Conservation (phyloP, 1,284 basidiomycete species). For the Cerioporus squamosus region DNA sequence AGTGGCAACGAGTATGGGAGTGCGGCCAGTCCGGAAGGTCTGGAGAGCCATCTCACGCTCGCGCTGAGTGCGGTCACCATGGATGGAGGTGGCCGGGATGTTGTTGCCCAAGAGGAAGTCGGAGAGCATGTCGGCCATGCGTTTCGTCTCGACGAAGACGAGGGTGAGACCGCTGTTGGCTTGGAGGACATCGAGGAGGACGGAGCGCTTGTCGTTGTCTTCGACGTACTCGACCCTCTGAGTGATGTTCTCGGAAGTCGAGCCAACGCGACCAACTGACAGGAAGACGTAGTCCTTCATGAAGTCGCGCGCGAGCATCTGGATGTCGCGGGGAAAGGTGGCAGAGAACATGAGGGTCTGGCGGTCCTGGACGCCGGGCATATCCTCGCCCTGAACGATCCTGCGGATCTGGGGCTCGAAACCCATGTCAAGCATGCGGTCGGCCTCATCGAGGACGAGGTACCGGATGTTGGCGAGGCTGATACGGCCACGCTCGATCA, state of each 20-base stretch:
- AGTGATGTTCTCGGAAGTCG: slow-evolving; percentile 99
- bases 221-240: slow-evolving; percentile 99
- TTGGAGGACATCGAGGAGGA: slow-evolving; percentile 92
- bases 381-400: slow-evolving; percentile 98
- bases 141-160: slow-evolving; percentile 99
- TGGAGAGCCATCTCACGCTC: slow-evolving; percentile 96
- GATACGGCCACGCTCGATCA: slow-evolving; percentile 98
- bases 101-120: slow-evolving; percentile 91
- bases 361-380: slow-evolving; percentile 91
- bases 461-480: slow-evolving; percentile 96
- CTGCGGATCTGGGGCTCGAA: slow-evolving; percentile 99
- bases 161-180: slow-evolving; percentile 87
- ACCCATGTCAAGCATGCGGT: slow-evolving; percentile 99
- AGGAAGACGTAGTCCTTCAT: slow-evolving; percentile 98
- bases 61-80: slow-evolving; percentile 97
- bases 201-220: slow-evolving; percentile 96
- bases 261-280: slow-evolving; percentile 97
- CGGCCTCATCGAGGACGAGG: slow-evolving; percentile 98
- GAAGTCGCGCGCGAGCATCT: slow-evolving; percentile 96
- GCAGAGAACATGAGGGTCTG: slow-evolving; percentile 99
- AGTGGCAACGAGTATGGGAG: slow-evolving; percentile 96
- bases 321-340: slow-evolving; percentile 99
- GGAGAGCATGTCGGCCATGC: slow-evolving; percentile 98
- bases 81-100: slow-evolving; percentile 94
- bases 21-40: slow-evolving; percentile 94